Percentiles rank a stretch among this genome's conserved stretches.
phyloP scores from a whole-genome alignment of 225 moss, liverwort and hornwort genomes.

The Pseudisothecium myosuroides region DNA sequence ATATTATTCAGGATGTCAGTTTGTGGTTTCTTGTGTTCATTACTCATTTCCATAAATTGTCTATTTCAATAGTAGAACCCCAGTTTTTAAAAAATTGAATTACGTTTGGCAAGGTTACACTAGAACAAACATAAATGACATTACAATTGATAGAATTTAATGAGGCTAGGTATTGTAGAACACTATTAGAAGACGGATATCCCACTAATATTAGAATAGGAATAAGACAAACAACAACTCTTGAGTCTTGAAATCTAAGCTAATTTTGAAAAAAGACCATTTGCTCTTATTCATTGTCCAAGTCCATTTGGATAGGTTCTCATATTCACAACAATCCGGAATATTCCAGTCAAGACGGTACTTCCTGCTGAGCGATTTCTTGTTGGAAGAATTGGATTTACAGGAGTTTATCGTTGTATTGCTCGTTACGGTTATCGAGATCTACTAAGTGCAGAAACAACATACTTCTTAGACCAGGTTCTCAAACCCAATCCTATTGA shows the following conservation, averaged over 20 bases:
- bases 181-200: not conserved
- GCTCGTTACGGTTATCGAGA: slow-evolving; percentile 75
- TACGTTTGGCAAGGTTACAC: not conserved
- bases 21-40: not conserved
- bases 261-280: not conserved
- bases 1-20: fast-evolving
- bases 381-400: slow-evolving; percentile 62
- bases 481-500: not conserved
- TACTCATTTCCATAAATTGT: not conserved
- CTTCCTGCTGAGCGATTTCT: slow-evolving; percentile 62
- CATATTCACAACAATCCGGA: slow-evolving; percentile 67
- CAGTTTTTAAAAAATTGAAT: not conserved
- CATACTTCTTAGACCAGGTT: slow-evolving; percentile 60
- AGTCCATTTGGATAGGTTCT: slow-evolving; percentile 26
- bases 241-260: not conserved
- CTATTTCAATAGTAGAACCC: not conserved
- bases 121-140: not conserved
- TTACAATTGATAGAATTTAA: not conserved
- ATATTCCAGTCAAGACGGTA: slow-evolving; percentile 67
- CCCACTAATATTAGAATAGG: not conserved
- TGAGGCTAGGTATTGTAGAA: not conserved
- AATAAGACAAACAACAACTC: not conserved
- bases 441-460: slow-evolving; percentile 41
- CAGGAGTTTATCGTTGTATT: slow-evolving; percentile 71
- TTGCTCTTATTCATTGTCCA: not conserved